Evolutionary conservation across 306 rosid genomes (phyloP).

Genomic region (Prunus kanzakura): DNA sequence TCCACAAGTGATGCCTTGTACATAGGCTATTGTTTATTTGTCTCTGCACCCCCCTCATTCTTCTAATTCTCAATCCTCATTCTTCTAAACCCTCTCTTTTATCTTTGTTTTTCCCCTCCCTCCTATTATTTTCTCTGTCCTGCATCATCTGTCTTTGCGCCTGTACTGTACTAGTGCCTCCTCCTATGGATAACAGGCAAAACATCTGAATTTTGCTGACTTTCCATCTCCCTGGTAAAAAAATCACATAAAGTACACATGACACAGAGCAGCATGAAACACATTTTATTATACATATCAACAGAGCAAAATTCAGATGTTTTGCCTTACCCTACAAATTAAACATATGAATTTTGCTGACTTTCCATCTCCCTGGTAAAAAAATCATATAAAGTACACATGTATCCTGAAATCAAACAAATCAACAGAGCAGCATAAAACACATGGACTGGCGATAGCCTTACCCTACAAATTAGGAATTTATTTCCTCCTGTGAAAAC

Average conservation of each 20-base stretch:
- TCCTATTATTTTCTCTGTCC: neutral
- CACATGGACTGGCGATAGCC: neutral
- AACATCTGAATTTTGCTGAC: neutral
- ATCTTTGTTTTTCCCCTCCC: neutral
- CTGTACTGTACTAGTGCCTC: neutral
- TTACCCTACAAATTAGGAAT: conserved; percentile 24
- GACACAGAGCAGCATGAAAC: neutral
- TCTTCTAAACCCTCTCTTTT: too few relatives aligned
- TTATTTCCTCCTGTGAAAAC: conserved; percentile 37
- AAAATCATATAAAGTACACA: neutral
- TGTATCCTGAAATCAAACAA: too few relatives aligned
- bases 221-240: neutral
- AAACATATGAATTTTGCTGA: neutral
- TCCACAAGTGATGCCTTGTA: neutral
- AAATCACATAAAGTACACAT: neutral
- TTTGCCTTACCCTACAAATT: too few relatives aligned
- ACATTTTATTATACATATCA: neutral
- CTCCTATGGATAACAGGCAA: neutral
- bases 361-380: neutral
- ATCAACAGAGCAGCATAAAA: neutral
- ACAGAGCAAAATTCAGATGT: neutral
- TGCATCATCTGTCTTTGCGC: neutral
- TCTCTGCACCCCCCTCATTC: neutral
- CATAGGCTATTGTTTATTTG: neutral
- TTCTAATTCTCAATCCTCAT: neutral